Evolutionary conservation across 805 yeast species (phyloP).

Genomic region (Jamesozyma lodderae): DNA sequence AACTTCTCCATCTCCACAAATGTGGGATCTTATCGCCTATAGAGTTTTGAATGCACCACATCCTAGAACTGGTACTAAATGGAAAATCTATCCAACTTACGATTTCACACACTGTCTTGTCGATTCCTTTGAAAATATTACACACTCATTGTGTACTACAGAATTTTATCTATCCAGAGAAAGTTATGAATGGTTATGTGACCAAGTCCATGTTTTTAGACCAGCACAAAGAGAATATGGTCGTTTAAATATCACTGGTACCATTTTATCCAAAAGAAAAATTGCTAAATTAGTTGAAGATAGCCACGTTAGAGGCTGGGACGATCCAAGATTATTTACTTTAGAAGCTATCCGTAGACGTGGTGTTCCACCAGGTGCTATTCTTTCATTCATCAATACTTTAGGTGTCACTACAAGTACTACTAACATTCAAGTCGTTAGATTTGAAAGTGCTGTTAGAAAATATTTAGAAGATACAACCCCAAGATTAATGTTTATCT

Average conservation of each 20-base stretch:
- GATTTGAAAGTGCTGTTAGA: conserved; percentile 88
- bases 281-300: conserved; percentile 86
- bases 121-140: conserved; percentile 92
- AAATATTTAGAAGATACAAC: conserved; percentile 80
- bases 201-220: conserved; percentile 85
- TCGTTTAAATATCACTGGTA: conserved; percentile 88
- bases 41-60: conserved; percentile 88
- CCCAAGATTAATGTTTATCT: conserved; percentile 89
- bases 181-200: conserved; percentile 98
- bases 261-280: conserved; percentile 90
- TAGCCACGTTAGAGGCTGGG: conserved; percentile 86
- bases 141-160: conserved; percentile 93
- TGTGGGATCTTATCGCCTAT: conserved; percentile 99
- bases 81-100: conserved; percentile 98
- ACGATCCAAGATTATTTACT: conserved; percentile 94
- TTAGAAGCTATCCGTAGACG: conserved; percentile 91
- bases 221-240: conserved; percentile 99
- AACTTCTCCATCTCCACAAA: conserved; percentile 86
- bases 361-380: conserved; percentile 98
- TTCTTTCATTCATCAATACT: conserved; percentile 84
- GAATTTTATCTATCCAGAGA: conserved; percentile 89
- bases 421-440: conserved; percentile 78
- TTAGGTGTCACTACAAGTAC: conserved; percentile 94
- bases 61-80: conserved; percentile 92
- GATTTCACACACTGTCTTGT: conserved; percentile 99